These are phyloP conservation scores for Boletus eberwhitei DNA, from an alignment of 768 basidiomycete genomes.

Conservation along the genomic window DNA sequence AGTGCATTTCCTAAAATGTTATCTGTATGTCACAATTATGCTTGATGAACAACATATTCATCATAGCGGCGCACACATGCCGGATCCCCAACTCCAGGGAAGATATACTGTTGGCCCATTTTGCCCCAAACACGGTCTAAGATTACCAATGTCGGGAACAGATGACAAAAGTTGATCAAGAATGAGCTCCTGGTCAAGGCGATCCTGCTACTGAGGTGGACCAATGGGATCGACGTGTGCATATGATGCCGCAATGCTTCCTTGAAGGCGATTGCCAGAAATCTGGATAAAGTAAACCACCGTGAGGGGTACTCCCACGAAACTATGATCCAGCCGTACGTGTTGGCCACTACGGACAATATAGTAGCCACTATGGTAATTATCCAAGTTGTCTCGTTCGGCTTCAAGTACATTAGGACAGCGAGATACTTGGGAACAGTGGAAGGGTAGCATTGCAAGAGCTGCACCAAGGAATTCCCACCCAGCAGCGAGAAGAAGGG, in stretches of 20 bases:
- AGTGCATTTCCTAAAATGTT: too few relatives aligned
- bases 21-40: too few relatives aligned
- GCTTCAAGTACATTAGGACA: not conserved
- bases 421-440: not conserved
- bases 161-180: not conserved
- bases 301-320: not conserved
- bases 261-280: conserved; percentile 7
- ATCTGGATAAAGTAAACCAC: not conserved
- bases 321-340: not conserved
- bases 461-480: not conserved
- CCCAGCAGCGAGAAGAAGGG: not conserved
- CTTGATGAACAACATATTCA: too few relatives aligned
- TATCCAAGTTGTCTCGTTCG: not conserved
- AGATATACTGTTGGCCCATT: too few relatives aligned
- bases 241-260: conserved; percentile 17
- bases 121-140: too few relatives aligned
- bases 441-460: not conserved
- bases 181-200: conserved; percentile 2
- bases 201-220: conserved; percentile 9
- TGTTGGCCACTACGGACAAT: not conserved
- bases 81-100: too few relatives aligned
- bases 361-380: not conserved
- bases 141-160: not conserved
- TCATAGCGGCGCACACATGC: too few relatives aligned
- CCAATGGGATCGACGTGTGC: conserved; percentile 8